Conservation (phyloP, 495 filamentous ascomycete species). For the Aspergillus avenaceus region DNA sequence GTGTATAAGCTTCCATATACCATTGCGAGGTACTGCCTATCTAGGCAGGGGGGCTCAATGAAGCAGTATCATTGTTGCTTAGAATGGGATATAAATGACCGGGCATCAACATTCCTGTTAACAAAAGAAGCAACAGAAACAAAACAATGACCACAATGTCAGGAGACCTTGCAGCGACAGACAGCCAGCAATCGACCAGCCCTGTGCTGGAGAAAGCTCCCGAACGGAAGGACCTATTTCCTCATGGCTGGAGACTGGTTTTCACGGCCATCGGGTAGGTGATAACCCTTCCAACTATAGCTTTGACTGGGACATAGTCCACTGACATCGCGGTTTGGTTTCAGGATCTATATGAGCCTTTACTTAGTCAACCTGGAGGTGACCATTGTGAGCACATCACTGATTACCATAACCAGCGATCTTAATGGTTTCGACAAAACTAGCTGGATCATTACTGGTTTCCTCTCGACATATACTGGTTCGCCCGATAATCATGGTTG, state of each 20-base stretch:
- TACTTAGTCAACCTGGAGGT: slow-evolving; percentile 35
- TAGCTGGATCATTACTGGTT: slow-evolving; percentile 55
- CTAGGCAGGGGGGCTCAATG: too few relatives aligned
- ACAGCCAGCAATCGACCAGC: not conserved
- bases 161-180: not conserved
- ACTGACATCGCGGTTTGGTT: not conserved
- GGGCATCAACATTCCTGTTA: too few relatives aligned
- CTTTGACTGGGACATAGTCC: not conserved
- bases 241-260: slow-evolving; percentile 44
- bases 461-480: slow-evolving; percentile 34
- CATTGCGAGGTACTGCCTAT: too few relatives aligned
- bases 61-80: too few relatives aligned
- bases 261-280: slow-evolving; percentile 33
- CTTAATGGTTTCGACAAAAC: slow-evolving; percentile 48
- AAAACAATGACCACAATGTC: not conserved
- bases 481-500: not conserved
- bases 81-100: too few relatives aligned
- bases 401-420: slow-evolving; percentile 54
- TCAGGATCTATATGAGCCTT: slow-evolving; percentile 50
- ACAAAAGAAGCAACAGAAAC: too few relatives aligned
- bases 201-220: not conserved
- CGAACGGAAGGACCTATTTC: slow-evolving; percentile 20
- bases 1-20: too few relatives aligned
- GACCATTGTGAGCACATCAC: slow-evolving; percentile 60
- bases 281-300: not conserved